These are phyloP conservation scores for Sphaerobolus stellatus DNA, from an alignment of 1,284 basidiomycete species.

Conservation along the genomic window DNA sequence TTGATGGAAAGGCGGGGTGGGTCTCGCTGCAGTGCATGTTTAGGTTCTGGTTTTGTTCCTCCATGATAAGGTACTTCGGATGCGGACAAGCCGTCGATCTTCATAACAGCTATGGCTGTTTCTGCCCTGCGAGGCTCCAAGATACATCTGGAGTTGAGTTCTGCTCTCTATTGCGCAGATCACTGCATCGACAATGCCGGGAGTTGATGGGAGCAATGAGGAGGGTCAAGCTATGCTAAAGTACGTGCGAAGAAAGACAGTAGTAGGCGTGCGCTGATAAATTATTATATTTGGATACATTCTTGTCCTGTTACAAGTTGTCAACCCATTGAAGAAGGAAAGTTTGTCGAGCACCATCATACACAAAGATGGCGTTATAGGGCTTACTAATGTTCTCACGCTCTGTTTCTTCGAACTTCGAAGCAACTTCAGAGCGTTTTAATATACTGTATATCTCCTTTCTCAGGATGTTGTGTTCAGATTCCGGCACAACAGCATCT, in stretches of 20 bases:
- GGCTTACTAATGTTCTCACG: no score
- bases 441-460: no score
- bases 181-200: background rate
- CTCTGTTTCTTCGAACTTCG: no score
- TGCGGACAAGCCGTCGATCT: background rate
- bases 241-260: conserved; percentile 87
- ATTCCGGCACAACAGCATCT: no score
- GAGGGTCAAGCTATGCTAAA: background rate
- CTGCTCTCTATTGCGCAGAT: conserved; percentile 6
- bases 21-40: background rate
- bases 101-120: conserved; percentile 53
- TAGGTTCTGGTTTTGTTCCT: background rate
- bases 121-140: conserved; percentile 69
- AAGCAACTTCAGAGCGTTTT: no score
- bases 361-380: no score
- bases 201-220: background rate
- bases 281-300: no score
- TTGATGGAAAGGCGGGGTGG: background rate
- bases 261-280: no score
- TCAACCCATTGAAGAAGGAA: no score
- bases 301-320: no score
- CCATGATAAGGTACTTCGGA: conserved; percentile 2
- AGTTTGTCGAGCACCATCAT: no score
- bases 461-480: no score
- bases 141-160: conserved; percentile 37